These are phyloP conservation scores for Streptanthus diversifolius DNA, from an alignment of 345 rosid genomes.

Conservation along the genomic window DNA sequence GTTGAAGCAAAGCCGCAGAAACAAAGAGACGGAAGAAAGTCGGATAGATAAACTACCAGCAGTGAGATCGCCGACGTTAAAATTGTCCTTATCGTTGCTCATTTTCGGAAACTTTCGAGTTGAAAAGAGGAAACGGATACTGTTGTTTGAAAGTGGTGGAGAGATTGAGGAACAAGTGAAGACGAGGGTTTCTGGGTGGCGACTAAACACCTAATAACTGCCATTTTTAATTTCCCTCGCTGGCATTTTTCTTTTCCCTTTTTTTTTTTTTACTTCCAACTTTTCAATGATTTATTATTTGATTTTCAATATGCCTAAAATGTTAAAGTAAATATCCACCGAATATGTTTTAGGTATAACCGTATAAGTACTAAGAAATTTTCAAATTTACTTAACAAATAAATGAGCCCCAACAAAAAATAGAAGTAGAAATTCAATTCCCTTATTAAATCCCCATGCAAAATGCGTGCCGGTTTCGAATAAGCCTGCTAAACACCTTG, in stretches of 20 bases:
- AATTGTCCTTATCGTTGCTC: constrained; percentile 64
- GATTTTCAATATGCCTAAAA: not conserved
- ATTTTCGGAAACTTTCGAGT: constrained; percentile 28
- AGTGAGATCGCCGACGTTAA: constrained; percentile 72
- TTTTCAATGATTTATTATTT: not conserved
- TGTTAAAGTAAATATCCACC: not conserved
- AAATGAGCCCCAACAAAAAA: not conserved
- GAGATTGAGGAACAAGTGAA: constrained; percentile 14
- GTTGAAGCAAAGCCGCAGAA: constrained; percentile 15
- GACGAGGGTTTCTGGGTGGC: constrained; percentile 38
- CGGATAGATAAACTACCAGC: constrained; percentile 42
- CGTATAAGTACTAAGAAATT: not conserved
- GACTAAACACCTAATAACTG: constrained; percentile 35
- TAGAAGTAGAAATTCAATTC: not conserved
- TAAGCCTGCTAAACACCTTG: constrained; percentile 12
- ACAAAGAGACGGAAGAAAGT: not conserved
- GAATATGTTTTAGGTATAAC: not conserved
- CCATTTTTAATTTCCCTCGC: constrained; percentile 32
- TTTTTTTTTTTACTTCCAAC: not conserved
- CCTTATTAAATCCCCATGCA: not conserved
- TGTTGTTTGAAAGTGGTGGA: constrained; percentile 34
- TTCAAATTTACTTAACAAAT: not conserved
- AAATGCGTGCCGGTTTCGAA: constrained; percentile 14
- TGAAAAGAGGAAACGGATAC: not conserved
- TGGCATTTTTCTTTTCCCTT: constrained; percentile 13